Conservation (phyloP, 2,329 filamentous ascomycete genomes). For the Ophiostoma angusticollis region DNA sequence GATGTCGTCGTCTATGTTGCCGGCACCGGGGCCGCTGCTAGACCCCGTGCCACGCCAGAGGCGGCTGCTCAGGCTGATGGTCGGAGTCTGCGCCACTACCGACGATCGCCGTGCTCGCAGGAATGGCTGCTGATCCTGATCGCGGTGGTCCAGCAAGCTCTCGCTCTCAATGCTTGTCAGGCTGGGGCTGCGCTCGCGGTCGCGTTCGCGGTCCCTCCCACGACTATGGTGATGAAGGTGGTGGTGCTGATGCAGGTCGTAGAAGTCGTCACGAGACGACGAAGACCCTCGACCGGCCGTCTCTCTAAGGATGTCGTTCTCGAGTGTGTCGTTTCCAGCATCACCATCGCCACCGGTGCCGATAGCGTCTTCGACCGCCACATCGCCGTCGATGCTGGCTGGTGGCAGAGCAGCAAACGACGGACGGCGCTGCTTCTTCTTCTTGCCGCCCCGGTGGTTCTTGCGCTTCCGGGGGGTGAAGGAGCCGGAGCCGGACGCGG, state of each 20-base stretch:
- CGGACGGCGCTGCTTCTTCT: constrained; percentile 69
- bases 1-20: constrained; percentile 33
- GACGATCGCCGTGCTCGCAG: constrained; percentile 53
- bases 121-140: constrained; percentile 44
- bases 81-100: constrained; percentile 21
- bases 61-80: constrained; percentile 8
- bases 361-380: constrained; percentile 36
- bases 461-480: constrained; percentile 60
- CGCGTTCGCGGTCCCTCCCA: neutral
- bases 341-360: constrained; percentile 32
- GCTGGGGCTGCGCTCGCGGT: constrained; percentile 50
- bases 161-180: constrained; percentile 83
- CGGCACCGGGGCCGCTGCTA: constrained; percentile 10
- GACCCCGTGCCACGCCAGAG: too few relatives aligned
- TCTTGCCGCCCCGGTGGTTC: constrained; percentile 65
- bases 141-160: constrained; percentile 71
- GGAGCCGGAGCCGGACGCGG: neutral
- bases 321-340: constrained; percentile 18
- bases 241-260: constrained; percentile 24
- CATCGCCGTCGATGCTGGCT: constrained; percentile 2
- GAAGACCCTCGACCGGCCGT: too few relatives aligned
- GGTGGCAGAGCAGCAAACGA: constrained; percentile 52
- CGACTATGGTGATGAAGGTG: too few relatives aligned
- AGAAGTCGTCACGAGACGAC: constrained; percentile 29
- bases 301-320: constrained; percentile 18